Evolutionary conservation across 2,329 filamentous ascomycete genomes (phyloP), one percentile per base, ranked within the genome.

Genomic region (Penicillium brevicompactum): DNA sequence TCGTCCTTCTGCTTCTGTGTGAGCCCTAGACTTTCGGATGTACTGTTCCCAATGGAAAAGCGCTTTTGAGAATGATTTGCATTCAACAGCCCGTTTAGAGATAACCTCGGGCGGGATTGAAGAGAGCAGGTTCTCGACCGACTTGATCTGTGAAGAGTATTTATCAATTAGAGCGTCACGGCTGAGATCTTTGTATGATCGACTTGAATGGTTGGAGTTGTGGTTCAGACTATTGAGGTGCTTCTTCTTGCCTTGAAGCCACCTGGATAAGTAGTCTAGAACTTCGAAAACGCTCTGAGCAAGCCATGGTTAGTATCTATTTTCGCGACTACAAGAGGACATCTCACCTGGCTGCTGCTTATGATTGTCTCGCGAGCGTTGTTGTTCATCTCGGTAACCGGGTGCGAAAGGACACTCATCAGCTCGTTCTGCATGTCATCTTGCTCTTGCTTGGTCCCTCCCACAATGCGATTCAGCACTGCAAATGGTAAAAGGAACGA

Each of bases 11-110:
- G 80, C 78, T 24, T 77, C 73, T 24, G 64, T 67, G 55, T 73
- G 76, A n/a, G 69, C 66, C 48, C 72, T 76, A 53, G 76, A 74
- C 63, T 86, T 81, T 30, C 87, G 84, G 53, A 92, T 92, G 69
- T 96, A 90, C 64, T 96, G 91, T 73, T 99, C 94, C 79, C 95
- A 90, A 69, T 97, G 91, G 68, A 96, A 97, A 16, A 99, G 79
- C 1, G 95, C 94, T 48, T 94, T 86, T 7, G 94, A 88, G 70
- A 93, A 97, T 8, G 95, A 94, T 56, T 90, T 91, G 74, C 93
- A 97, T 67, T 97, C 90, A n/a, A 96, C 85, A 9, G 94, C 92
- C 62, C 93, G 85, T 61, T 86, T 84, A 6, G 94, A 92, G 48
- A 90, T 85, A n/a, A 88, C 76, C 63, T 90, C 85, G 4, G 88